Evolutionary conservation across 2,329 filamentous ascomycete species (phyloP), one percentile per base, ranked within the genome.

Genomic region (Fusarium sambucinum): DNA sequence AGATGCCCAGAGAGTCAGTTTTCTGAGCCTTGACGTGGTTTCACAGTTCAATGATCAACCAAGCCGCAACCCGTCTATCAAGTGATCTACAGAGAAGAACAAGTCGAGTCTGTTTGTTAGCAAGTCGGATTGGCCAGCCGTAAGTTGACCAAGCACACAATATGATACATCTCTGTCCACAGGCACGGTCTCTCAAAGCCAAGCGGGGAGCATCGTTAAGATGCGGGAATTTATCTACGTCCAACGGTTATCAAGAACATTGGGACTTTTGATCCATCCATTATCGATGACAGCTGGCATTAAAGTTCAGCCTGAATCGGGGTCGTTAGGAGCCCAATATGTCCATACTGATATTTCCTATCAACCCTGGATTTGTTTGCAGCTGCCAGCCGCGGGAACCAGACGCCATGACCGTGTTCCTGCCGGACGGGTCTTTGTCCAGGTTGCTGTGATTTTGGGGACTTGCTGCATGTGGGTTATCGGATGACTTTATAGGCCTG

Each of bases 401-500:
- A 47, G 44, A 61, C 51, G 42, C 60, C 27, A 41, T 62, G 66
- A 47, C 55, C 42, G 55, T 51, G 65, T 52, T 45, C 45, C 35
- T 44, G 21, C 17, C 35, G 40, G 25, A 41, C 44, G 8, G 30
- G 47, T 40, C 37, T 65, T 41, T 40, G 47, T 19, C 40, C 48
- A 55, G 40, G 56, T 58, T 62, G 37, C 42, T 40, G 50, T 33
- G 42, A 53, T 29, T 29, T 42, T 58, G 38, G 37, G 23, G 46
- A 60, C 19, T 50, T 23, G 48, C 53, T 52, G 40, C 29, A 54
- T 61, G 57, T 69, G 66, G 66, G 61, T 69, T 69, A 67, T 67
- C 53, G 66, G 54, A 65, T 67, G 66, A 69, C 62, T 53, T 42
- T 59, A 30, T 30, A 52, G 27, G 37, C 21, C 42, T 40, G 59